These are phyloP conservation scores for Rhizopus delemar DNA, from an alignment of 371 early-diverging fungal species.

Conservation along the genomic window DNA sequence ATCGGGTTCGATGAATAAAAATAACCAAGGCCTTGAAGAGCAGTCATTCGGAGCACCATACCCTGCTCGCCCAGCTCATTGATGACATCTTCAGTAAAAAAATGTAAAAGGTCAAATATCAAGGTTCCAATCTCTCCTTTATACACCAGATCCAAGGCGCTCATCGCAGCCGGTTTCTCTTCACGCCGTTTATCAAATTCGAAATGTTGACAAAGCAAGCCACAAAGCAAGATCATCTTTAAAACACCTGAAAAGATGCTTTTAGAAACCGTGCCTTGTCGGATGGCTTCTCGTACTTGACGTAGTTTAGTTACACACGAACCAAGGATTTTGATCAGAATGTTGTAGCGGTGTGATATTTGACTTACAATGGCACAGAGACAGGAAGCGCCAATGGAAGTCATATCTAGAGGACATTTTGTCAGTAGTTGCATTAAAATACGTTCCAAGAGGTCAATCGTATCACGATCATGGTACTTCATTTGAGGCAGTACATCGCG, in stretches of 20 bases:
- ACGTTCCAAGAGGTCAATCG: conserved; percentile 55
- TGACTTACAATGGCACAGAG: conserved; percentile 68
- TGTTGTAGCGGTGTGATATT: conserved; percentile 64
- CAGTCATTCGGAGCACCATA: conserved; percentile 24
- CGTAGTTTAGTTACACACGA: conserved; percentile 46
- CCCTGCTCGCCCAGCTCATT: conserved; percentile 16
- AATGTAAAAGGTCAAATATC: conserved; percentile 27
- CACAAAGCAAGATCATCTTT: conserved; percentile 58
- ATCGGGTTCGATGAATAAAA: conserved; percentile 72
- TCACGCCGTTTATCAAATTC: conserved; percentile 69
- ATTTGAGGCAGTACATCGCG: conserved; percentile 60
- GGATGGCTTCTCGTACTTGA: conserved; percentile 29
- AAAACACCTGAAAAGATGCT: conserved; percentile 15
- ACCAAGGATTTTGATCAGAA: conserved; percentile 67
- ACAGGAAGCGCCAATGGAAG: conserved; percentile 71
- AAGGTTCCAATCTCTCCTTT: conserved; percentile 23
- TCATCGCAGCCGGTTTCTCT: conserved; percentile 32
- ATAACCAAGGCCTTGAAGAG: conserved; percentile 59
- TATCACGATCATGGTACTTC: conserved; percentile 55
- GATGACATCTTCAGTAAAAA: conserved; percentile 23
- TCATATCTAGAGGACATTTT: conserved; percentile 61
- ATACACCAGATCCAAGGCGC: conserved; percentile 17
- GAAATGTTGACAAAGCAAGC: conserved; percentile 73
- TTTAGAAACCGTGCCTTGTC: conserved; percentile 11
- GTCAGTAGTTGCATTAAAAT: conserved; percentile 60